These are phyloP conservation scores for Solanum hybrid DNA, from an alignment of 305 asterid species.

Conservation along the genomic window DNA sequence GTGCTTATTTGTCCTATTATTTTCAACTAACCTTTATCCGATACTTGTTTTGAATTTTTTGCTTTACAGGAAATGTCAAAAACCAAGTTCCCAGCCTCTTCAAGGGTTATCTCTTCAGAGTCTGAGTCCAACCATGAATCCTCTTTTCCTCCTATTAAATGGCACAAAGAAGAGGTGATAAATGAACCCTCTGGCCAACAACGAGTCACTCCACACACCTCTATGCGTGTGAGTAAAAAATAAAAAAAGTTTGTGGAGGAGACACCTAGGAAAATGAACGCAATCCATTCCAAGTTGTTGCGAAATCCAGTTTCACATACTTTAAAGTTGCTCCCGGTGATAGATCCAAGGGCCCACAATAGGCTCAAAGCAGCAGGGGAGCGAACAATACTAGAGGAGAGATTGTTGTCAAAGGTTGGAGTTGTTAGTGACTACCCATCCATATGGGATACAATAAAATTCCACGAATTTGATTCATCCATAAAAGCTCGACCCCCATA, in stretches of 20 bases:
- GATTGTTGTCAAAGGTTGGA: background rate
- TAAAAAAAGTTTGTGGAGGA: background rate
- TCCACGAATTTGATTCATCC: background rate
- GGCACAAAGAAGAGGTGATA: background rate
- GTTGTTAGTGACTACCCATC: background rate
- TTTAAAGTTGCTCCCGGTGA: background rate
- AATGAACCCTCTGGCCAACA: background rate
- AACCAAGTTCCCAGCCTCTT: background rate
- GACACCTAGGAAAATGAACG: background rate
- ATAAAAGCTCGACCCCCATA: background rate
- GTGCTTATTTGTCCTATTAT: background rate
- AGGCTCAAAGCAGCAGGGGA: background rate
- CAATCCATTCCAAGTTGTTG: background rate
- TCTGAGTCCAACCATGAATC: background rate
- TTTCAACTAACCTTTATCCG: background rate
- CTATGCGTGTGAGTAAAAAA: background rate
- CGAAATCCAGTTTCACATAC: background rate
- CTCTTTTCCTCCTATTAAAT: background rate
- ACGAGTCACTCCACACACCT: background rate
- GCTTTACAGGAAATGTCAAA: background rate
- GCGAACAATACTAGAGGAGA: background rate
- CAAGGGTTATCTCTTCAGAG: background rate
- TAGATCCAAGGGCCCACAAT: background rate
- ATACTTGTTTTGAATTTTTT: background rate
- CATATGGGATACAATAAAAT: background rate